A percentile compares a stretch with the other conserved stretches of the same genome.
Evolutionary conservation across 371 early-diverging fungal species (phyloP).

Genomic region (Rhizopus sp.): DNA sequence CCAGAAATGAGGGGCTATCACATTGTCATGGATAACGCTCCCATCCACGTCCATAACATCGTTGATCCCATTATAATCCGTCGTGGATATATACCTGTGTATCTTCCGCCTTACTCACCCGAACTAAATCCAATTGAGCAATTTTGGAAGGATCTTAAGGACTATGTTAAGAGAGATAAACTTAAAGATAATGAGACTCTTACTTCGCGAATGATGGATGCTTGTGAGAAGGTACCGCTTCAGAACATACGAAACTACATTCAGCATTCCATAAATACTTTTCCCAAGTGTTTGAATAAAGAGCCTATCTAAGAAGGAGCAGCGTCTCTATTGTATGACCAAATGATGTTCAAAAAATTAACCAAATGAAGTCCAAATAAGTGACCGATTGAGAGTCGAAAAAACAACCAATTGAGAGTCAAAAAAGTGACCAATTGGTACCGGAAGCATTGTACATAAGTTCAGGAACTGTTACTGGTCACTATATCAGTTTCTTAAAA

Average conservation of each 20-base stretch:
- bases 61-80: background rate
- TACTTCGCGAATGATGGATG: background rate
- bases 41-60: background rate
- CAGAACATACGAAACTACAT: conserved; percentile 1
- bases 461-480: background rate
- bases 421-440: too few species aligned
- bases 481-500: background rate
- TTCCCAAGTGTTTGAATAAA: conserved; percentile 5
- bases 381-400: too few species aligned
- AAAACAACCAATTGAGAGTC: too few species aligned
- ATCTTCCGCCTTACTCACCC: background rate
- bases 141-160: conserved; percentile 5
- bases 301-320: background rate
- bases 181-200: background rate
- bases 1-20: conserved; percentile 8
- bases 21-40: conserved; percentile 17
- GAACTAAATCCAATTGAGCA: conserved; percentile 1
- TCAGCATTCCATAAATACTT: background rate
- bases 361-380: too few species aligned
- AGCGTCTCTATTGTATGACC: conserved; percentile 3
- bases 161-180: background rate
- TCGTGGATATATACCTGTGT: background rate
- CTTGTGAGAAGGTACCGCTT: too few species aligned
- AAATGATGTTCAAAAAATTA: background rate
- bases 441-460: too few species aligned